These are phyloP conservation scores for Cyphellophora attinorum DNA, from an alignment of 2,329 filamentous ascomycete species.

Conservation along the genomic window DNA sequence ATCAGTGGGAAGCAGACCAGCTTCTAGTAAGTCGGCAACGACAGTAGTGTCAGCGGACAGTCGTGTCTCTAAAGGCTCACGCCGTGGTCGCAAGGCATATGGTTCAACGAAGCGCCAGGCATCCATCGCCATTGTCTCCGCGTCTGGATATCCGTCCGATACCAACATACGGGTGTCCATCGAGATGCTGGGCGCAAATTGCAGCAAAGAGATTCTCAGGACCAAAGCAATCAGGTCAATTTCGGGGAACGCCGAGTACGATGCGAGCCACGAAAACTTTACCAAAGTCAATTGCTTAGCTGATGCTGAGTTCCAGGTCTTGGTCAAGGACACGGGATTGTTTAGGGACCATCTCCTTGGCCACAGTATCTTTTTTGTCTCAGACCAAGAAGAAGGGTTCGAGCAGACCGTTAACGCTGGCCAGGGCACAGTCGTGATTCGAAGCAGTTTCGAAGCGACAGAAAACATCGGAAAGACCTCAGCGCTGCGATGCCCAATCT, in stretches of 20 bases:
- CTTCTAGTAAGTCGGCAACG: too few species aligned
- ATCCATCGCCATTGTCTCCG: slow-evolving; percentile 68
- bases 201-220: slow-evolving; percentile 72
- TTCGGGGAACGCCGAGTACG: slow-evolving; percentile 56
- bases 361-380: slow-evolving; percentile 83
- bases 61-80: too few species aligned
- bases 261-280: slow-evolving; percentile 60
- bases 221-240: slow-evolving; percentile 76
- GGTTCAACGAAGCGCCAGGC: too few species aligned
- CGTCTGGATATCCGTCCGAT: slow-evolving; percentile 64
- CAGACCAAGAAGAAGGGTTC: slow-evolving; percentile 57
- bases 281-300: slow-evolving; percentile 66
- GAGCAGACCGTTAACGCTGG: slow-evolving; percentile 71
- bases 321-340: slow-evolving; percentile 74
- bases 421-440: slow-evolving; percentile 59
- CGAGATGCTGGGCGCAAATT: slow-evolving; percentile 55
- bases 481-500: too few species aligned
- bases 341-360: slow-evolving; percentile 82
- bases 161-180: slow-evolving; percentile 72
- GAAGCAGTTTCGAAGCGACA: slow-evolving; percentile 57
- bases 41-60: too few species aligned
- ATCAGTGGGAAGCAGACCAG: too few species aligned
- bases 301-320: slow-evolving; percentile 76
- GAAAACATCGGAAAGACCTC: too few species aligned
- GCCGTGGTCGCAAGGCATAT: too few species aligned